Conservation (phyloP, 352 stramenopile genomes). For the Globisporangium parvum region DNA sequence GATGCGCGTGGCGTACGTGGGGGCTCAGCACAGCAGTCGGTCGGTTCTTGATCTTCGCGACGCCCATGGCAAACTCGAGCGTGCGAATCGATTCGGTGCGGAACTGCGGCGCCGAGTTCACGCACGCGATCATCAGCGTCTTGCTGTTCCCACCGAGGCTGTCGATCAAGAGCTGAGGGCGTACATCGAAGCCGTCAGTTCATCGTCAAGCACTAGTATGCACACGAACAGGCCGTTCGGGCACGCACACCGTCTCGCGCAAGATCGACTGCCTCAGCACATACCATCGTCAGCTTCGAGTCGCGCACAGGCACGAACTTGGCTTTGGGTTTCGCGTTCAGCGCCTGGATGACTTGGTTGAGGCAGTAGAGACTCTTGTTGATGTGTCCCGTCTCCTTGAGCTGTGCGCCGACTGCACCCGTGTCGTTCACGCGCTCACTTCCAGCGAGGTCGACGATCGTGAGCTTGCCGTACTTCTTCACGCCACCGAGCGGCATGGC, state of each 20-base stretch:
- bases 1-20: slow-evolving; percentile 25
- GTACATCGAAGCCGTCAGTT: not conserved
- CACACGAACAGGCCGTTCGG: not conserved
- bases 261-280: not conserved
- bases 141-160: slow-evolving; percentile 70
- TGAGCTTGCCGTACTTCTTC: slow-evolving; percentile 71
- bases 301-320: slow-evolving; percentile 70
- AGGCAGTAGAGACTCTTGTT: slow-evolving; percentile 79
- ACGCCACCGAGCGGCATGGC: slow-evolving; percentile 24
- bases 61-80: slow-evolving; percentile 74
- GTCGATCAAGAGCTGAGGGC: slow-evolving; percentile 46
- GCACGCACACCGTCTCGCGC: not conserved
- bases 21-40: slow-evolving; percentile 58
- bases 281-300: slow-evolving; percentile 68
- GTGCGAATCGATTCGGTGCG: slow-evolving; percentile 54
- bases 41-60: slow-evolving; percentile 74
- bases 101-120: slow-evolving; percentile 53
- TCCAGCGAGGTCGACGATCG: slow-evolving; percentile 65
- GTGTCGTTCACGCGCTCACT: slow-evolving; percentile 67
- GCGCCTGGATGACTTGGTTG: slow-evolving; percentile 67
- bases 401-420: slow-evolving; percentile 45
- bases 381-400: slow-evolving; percentile 71
- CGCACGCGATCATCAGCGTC: slow-evolving; percentile 76
- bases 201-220: not conserved
- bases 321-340: slow-evolving; percentile 40